These are phyloP conservation scores for Nakazawaea ernobii DNA, from an alignment of 805 yeast genomes.

Conservation along the genomic window DNA sequence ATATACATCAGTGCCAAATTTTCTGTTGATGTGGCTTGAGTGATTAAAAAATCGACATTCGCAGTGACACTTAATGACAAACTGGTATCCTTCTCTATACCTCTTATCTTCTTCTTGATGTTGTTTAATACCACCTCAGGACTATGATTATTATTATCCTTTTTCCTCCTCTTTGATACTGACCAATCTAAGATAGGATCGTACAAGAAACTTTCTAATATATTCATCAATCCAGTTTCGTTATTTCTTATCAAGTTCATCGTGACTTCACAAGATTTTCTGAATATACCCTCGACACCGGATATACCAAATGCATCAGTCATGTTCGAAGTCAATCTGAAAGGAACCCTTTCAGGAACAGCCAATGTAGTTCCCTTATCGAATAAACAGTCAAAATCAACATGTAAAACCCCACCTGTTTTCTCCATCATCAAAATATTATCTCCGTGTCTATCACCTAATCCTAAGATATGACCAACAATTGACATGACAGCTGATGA, in stretches of 20 bases:
- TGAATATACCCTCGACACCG: conserved; percentile 85
- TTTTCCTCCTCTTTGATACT: conserved; percentile 31
- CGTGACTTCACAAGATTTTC: conserved; percentile 82
- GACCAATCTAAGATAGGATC: conserved; percentile 88
- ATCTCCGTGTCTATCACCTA: conserved; percentile 97
- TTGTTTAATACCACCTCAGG: conserved; percentile 69
- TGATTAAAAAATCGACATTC: conserved; percentile 84
- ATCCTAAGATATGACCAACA: conserved; percentile 88
- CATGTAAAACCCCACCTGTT: conserved; percentile 81
- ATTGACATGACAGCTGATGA: conserved; percentile 95
- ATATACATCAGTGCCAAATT: conserved; percentile 81
- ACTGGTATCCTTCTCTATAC: conserved; percentile 75
- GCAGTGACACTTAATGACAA: conserved; percentile 87
- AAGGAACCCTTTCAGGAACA: conserved; percentile 93
- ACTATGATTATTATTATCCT: conserved; percentile 26
- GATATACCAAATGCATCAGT: conserved; percentile 82
- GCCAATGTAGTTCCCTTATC: conserved; percentile 72
- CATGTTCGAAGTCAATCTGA: conserved; percentile 82
- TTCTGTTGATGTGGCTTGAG: conserved; percentile 69
- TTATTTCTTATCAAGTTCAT: conserved; percentile 64
- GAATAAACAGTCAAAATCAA: conserved; percentile 94
- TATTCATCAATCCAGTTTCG: conserved; percentile 82
- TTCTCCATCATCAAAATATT: conserved; percentile 70
- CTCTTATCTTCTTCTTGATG: conserved; percentile 76
- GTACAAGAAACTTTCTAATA: conserved; percentile 85